phyloP scores from a whole-genome alignment of 2,329 filamentous ascomycete genomes.

The Rosellinia necatrix region DNA sequence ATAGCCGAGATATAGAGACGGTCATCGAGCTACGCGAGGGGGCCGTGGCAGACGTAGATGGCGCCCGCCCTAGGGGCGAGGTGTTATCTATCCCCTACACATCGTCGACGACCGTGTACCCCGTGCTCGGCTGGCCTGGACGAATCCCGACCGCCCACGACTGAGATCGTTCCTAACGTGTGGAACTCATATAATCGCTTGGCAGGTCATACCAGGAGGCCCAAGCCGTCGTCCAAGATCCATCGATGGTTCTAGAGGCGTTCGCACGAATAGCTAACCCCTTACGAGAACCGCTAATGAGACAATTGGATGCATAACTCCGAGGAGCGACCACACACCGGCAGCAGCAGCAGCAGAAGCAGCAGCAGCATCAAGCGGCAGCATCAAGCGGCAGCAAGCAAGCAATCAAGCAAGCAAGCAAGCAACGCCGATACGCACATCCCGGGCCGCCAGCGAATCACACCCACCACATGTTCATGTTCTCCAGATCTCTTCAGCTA shows the following conservation, averaged over 20 bases:
- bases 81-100: too few species aligned
- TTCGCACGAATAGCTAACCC: constrained; percentile 1
- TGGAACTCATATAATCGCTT: background rate
- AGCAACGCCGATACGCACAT: background rate
- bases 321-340: too few species aligned
- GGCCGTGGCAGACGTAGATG: too few species aligned
- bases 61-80: too few species aligned
- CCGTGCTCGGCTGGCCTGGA: too few species aligned
- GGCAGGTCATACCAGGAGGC: background rate
- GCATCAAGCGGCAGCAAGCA: background rate
- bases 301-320: too few species aligned
- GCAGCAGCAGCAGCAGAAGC: too few species aligned
- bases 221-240: background rate
- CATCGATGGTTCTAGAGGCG: background rate
- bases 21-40: too few species aligned
- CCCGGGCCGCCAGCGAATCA: background rate
- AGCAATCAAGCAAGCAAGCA: background rate
- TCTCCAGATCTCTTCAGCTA: constrained; percentile 7
- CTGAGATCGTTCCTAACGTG: background rate
- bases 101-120: background rate
- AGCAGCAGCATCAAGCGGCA: too few species aligned
- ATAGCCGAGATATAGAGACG: too few species aligned
- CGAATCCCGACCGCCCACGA: background rate
- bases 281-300: too few species aligned
- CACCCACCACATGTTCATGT: background rate